Conservation (phyloP, 805 yeast species). For the Kazachstania africana region DNA sequence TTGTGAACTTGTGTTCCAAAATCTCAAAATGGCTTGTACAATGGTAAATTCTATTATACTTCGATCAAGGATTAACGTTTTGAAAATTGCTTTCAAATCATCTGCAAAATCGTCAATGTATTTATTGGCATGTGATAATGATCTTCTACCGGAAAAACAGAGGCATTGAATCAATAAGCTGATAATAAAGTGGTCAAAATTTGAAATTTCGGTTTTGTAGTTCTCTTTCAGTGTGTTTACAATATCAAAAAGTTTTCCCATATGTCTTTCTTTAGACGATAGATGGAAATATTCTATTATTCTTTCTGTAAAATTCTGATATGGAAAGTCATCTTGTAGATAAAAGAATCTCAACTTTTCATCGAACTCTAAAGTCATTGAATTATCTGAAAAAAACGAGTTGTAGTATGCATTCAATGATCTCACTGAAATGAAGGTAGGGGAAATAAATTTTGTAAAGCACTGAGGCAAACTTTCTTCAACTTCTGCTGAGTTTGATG, state of each 20-base stretch:
- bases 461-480: conserved; percentile 53
- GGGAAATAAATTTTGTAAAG: conserved; percentile 33
- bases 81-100: conserved; percentile 20
- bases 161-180: conserved; percentile 56
- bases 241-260: conserved; percentile 13
- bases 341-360: conserved; percentile 23
- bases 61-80: background rate
- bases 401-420: conserved; percentile 26
- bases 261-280: conserved; percentile 9
- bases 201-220: conserved; percentile 19
- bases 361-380: conserved; percentile 12
- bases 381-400: conserved; percentile 7
- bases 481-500: conserved; percentile 50
- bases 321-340: conserved; percentile 27
- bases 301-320: conserved; percentile 19
- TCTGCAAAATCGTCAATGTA: conserved; percentile 31
- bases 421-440: conserved; percentile 23
- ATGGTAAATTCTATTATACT: conserved; percentile 30
- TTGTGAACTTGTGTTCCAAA: conserved; percentile 51
- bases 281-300: conserved; percentile 26
- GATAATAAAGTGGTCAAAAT: conserved; percentile 35
- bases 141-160: conserved; percentile 74
- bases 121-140: conserved; percentile 60
- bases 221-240: conserved; percentile 16
- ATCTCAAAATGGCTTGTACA: conserved; percentile 40